These are phyloP conservation scores for Phyllachora maydis DNA, from an alignment of 2,329 filamentous ascomycete species.

Conservation along the genomic window DNA sequence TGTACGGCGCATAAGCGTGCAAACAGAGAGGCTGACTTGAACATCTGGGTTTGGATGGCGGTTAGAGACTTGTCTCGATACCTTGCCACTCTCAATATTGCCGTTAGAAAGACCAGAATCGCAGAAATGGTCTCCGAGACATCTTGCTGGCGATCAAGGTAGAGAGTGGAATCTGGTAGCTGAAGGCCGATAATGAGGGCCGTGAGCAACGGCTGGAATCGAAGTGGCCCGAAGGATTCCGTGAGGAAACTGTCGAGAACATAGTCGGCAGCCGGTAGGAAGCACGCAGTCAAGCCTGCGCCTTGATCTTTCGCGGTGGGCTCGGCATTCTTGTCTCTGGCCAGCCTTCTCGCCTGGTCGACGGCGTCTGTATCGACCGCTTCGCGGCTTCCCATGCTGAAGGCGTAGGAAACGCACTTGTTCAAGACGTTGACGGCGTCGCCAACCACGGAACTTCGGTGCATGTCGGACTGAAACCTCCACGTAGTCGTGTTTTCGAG, in stretches of 20 bases:
- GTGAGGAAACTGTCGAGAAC: conserved; percentile 60
- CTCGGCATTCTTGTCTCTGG: too few relatives aligned
- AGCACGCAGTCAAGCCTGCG: conserved; percentile 32
- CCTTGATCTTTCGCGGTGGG: conserved; percentile 1
- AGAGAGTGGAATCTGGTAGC: conserved; percentile 39
- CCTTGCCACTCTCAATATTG: conserved; percentile 48
- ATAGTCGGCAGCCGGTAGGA: conserved; percentile 55
- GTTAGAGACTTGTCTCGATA: conserved; percentile 40
- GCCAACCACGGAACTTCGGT: conserved; percentile 47
- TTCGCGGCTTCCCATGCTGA: conserved; percentile 47
- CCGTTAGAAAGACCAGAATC: conserved; percentile 44
- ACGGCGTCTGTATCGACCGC: conserved; percentile 11
- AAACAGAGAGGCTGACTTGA: conserved; percentile 59
- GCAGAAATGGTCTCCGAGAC: conserved; percentile 42
- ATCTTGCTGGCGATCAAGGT: conserved; percentile 29
- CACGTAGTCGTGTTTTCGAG: conserved; percentile 74
- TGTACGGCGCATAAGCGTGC: conserved; percentile 56
- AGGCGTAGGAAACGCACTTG: conserved; percentile 50
- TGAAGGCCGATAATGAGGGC: conserved; percentile 43
- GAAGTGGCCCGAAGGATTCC: conserved; percentile 44
- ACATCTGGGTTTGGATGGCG: conserved; percentile 56
- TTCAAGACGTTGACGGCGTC: conserved; percentile 50
- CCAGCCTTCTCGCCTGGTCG: background rate
- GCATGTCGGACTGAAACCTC: conserved; percentile 52
- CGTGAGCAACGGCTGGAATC: conserved; percentile 57